phyloP scores from a whole-genome alignment of 2,329 filamentous ascomycete species.

The Diaporthe capsici region DNA sequence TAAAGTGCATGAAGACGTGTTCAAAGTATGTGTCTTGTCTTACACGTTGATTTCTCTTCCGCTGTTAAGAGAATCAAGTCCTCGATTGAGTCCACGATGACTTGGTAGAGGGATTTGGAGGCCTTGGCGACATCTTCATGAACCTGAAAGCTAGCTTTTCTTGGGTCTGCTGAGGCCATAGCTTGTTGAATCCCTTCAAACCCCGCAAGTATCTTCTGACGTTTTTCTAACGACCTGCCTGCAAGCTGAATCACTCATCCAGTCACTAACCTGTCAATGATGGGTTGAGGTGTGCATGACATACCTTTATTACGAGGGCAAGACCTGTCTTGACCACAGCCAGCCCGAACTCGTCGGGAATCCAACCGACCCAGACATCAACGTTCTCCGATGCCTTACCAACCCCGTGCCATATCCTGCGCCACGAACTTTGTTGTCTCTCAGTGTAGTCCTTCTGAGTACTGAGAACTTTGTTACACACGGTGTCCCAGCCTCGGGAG shows the following conservation, averaged over 20 bases:
- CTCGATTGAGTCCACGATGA: slow-evolving; percentile 25
- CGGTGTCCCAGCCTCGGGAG: neutral
- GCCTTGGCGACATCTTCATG: slow-evolving; percentile 11
- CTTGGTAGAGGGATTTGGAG: neutral
- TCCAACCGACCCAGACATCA: slow-evolving; percentile 24
- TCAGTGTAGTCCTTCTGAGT: slow-evolving; percentile 23
- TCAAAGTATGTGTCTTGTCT: neutral
- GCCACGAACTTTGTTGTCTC: neutral
- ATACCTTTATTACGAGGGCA: slow-evolving; percentile 31
- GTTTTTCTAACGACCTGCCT: slow-evolving; percentile 9
- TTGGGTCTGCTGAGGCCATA: slow-evolving; percentile 14
- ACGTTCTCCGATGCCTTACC: slow-evolving; percentile 6
- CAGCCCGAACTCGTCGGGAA: slow-evolving; percentile 33
- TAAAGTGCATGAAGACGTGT: no score
- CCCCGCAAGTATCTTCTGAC: neutral
- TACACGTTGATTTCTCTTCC: slow-evolving; percentile 14
- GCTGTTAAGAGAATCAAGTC: slow-evolving; percentile 8
- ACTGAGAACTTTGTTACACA: slow-evolving; percentile 3
- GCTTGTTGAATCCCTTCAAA: slow-evolving; percentile 29
- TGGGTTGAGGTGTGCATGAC: neutral
- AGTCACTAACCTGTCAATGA: neutral
- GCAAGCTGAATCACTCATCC: neutral
- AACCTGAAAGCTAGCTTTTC: slow-evolving; percentile 1
- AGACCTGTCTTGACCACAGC: slow-evolving; percentile 30
- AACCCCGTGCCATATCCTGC: slow-evolving; percentile 21